These are phyloP conservation scores for Globisporangium echinulatum DNA, from an alignment of 352 stramenopile species.

Conservation along the genomic window DNA sequence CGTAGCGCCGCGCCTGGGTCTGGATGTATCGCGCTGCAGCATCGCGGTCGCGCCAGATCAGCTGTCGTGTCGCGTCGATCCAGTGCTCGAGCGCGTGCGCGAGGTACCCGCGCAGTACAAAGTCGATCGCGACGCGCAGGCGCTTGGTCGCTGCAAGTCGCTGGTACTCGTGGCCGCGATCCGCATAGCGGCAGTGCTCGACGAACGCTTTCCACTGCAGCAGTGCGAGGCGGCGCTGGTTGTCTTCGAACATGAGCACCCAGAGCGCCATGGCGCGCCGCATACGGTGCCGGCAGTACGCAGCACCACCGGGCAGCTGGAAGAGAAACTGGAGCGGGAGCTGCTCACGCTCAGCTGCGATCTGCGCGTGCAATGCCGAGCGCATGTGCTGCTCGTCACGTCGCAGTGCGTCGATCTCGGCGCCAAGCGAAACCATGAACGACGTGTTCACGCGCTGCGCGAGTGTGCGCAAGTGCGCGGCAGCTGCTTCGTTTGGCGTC, in stretches of 20 bases:
- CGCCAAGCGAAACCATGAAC: conserved; percentile 37
- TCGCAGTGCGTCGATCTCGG: conserved; percentile 31
- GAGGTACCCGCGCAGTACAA: conserved; percentile 55
- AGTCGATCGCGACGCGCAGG: conserved; percentile 59
- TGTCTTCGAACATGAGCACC: conserved; percentile 68
- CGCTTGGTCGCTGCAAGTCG: conserved; percentile 47
- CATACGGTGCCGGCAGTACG: conserved; percentile 73
- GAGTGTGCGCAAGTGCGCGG: conserved; percentile 30
- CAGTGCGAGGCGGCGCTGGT: conserved; percentile 61
- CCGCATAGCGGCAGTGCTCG: conserved; percentile 44
- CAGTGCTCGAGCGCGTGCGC: conserved; percentile 56
- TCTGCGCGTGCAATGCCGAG: conserved; percentile 36
- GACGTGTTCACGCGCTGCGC: conserved; percentile 38
- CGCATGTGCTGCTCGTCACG: conserved; percentile 34
- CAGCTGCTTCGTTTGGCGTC: conserved; percentile 42
- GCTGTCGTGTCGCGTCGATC: conserved; percentile 36
- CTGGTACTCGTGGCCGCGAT: conserved; percentile 58
- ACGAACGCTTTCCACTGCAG: conserved; percentile 82
- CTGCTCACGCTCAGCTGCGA: conserved; percentile 49
- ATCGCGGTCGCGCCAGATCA: conserved; percentile 63
- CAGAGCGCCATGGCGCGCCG: conserved; percentile 61
- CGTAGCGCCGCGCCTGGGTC: conserved; percentile 31
- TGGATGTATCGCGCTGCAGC: conserved; percentile 45
- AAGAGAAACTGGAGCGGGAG: conserved; percentile 81
- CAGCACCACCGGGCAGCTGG: conserved; percentile 58